Conservation (phyloP, 2,329 filamentous ascomycete genomes). For the Penicillium sp. region DNA sequence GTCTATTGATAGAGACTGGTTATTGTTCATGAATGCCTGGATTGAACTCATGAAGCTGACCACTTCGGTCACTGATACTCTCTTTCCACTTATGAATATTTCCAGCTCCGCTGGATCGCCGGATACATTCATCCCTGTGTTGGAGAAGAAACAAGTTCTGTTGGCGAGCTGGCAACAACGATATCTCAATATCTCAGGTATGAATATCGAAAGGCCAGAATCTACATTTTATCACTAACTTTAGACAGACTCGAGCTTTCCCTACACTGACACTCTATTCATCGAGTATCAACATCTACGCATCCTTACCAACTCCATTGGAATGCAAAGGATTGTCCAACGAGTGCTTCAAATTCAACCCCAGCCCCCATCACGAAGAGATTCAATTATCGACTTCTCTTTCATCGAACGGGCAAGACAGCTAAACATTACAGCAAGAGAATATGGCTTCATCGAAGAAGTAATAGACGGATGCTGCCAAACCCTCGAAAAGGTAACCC, state of each 20-base stretch:
- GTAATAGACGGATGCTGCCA: neutral
- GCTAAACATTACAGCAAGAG: neutral
- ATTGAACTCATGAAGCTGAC: neutral
- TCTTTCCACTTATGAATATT: neutral
- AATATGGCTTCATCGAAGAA: neutral
- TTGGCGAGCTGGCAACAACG: neutral
- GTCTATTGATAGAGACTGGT: neutral
- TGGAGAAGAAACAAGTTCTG: neutral
- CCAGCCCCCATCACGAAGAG: neutral
- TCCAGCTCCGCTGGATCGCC: neutral
- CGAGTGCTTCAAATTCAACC: neutral
- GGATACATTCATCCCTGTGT: neutral
- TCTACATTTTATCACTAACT: neutral
- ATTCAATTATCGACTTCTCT: neutral
- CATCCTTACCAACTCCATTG: neutral
- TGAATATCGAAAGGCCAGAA: neutral
- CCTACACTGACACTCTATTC: neutral
- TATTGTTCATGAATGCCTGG: neutral
- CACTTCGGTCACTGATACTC: neutral
- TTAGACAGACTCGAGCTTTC: neutral
- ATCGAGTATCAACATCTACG: neutral
- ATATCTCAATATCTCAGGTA: neutral
- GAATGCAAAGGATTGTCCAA: neutral
- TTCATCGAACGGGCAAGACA: neutral
- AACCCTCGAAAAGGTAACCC: neutral